Percentiles rank a stretch among this genome's conserved stretches.
Conservation (phyloP, 73 alveolate genomes). For the Blepharisma stoltei region DNA sequence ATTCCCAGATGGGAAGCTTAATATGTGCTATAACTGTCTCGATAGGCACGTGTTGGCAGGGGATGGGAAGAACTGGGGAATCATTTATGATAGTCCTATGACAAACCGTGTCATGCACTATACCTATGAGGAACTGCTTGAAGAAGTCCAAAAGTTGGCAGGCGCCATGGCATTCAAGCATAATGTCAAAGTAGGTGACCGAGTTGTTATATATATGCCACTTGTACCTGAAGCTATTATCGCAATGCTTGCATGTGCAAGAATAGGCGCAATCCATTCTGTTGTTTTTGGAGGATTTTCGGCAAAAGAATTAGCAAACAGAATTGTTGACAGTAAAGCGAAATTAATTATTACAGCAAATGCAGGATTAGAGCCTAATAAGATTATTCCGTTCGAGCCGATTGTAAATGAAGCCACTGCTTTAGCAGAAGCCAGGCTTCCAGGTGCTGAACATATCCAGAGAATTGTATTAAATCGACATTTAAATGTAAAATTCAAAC, state of each 20-base stretch:
- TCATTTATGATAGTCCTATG: slow-evolving; percentile 77
- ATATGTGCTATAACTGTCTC: slow-evolving; percentile 96
- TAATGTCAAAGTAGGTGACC: slow-evolving; percentile 85
- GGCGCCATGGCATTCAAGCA: slow-evolving; percentile 61
- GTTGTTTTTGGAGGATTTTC: slow-evolving; percentile 99
- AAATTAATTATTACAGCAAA: slow-evolving; percentile 86
- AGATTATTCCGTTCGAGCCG: slow-evolving; percentile 75
- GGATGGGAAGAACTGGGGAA: slow-evolving; percentile 62
- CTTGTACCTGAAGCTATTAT: slow-evolving; percentile 98
- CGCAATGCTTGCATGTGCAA: slow-evolving; percentile 95
- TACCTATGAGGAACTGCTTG: slow-evolving; percentile 80
- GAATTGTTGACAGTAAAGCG: slow-evolving; percentile 88
- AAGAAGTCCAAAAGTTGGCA: slow-evolving; percentile 77
- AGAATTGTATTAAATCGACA: background rate
- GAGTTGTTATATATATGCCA: slow-evolving; percentile 97
- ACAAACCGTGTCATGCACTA: slow-evolving; percentile 53
- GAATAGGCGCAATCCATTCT: slow-evolving; percentile 99
- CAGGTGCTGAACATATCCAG: background rate
- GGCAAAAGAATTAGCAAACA: slow-evolving; percentile 86
- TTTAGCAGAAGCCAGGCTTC: slow-evolving; percentile 44
- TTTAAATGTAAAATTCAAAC: slow-evolving; percentile 33
- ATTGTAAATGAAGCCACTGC: slow-evolving; percentile 86
- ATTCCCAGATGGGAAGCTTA: slow-evolving; percentile 89
- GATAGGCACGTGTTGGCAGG: slow-evolving; percentile 92
- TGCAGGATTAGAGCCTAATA: slow-evolving; percentile 94